A percentile compares a stretch with the other conserved stretches of the same genome.
Evolutionary conservation across 2,329 filamentous ascomycete species (phyloP).

Genomic region (Calonectria pteridis): DNA sequence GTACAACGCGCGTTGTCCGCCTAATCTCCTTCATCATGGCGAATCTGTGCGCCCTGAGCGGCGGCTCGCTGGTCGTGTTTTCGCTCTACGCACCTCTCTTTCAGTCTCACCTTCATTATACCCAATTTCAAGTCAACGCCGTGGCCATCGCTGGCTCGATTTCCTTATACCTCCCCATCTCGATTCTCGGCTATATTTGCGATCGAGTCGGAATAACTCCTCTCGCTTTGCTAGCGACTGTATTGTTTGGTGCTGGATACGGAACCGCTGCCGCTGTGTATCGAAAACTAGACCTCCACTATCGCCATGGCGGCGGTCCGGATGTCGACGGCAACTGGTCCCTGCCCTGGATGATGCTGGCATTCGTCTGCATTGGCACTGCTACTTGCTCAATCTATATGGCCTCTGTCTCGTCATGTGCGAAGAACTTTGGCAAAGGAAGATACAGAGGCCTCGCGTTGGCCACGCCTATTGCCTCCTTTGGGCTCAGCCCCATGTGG

Average conservation of each 20-base stretch:
- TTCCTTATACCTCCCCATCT: constrained; percentile 92
- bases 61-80: constrained; percentile 92
- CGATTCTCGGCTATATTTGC: constrained; percentile 89
- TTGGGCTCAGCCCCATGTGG: constrained; percentile 96
- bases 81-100: constrained; percentile 94
- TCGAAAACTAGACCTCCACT: constrained; percentile 62
- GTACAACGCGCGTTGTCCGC: constrained; percentile 52
- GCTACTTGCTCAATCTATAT: constrained; percentile 93
- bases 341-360: constrained; percentile 85
- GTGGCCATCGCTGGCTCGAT: constrained; percentile 89
- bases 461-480: constrained; percentile 90
- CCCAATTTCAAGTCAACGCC: constrained; percentile 91
- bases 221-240: constrained; percentile 77
- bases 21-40: constrained; percentile 66
- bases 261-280: constrained; percentile 86
- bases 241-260: constrained; percentile 86
- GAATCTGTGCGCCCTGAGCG: constrained; percentile 76
- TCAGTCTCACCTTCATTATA: constrained; percentile 87
- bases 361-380: constrained; percentile 85
- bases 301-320: constrained; percentile 51
- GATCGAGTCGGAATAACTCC: constrained; percentile 87
- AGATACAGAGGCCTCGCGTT: constrained; percentile 90
- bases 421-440: constrained; percentile 96
- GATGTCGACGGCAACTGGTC: constrained; percentile 70
- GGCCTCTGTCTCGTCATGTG: constrained; percentile 90